Evolutionary conservation across 371 early-diverging fungal genomes (phyloP), one percentile per base, ranked within the genome.

Genomic region (Rhizopus arrhizus): DNA sequence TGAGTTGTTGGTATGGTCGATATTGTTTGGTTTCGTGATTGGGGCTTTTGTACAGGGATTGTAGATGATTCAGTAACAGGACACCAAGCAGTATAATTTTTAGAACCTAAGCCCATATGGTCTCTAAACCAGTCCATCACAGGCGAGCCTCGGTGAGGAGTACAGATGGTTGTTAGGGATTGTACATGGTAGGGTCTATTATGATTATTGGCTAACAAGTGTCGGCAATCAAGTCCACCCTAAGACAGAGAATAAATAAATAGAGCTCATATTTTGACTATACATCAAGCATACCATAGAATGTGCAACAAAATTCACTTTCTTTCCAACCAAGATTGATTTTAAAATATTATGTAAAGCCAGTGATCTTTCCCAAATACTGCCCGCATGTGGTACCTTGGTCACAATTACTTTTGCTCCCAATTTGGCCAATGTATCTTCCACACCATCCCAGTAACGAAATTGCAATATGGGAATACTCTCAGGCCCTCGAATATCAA

Each of bases 91-190:
- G 10, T 6, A 28, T 48, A 43, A 43, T 15, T 3, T 12, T 29
- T 7, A 48, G n/a, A 43, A 5, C 82, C 81, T 0, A 92, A 75
- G 12, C 89, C 86, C 33, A 95, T 68, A 53, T 86, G 77, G 64
- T 94, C 93, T 28, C 90, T 82, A 64, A 89, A 90, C 91, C 91
- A 94, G 74, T 94, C 95, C 93, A 94, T 94, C 64, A 95, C 89
- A 12, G 91, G 85, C 35, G 86, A 85, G 5, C 96, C 96, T 22
- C 93, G 85, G 68, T 96, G 96, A 22, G 96, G 96, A 7, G 96
- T 94, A 6, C 89, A 89, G 15, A 96, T 80, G 1, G 95, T 95
- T 1, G 95, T 92, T 28, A 96, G 70, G 3, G 93, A 89, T 34
- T 74, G 79, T 9, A 96, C 86, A 7, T 71, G 55, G 64, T 89